Evolutionary conservation across 2,329 filamentous ascomycete species (phyloP).

Genomic region (Aspergillus jensenii): DNA sequence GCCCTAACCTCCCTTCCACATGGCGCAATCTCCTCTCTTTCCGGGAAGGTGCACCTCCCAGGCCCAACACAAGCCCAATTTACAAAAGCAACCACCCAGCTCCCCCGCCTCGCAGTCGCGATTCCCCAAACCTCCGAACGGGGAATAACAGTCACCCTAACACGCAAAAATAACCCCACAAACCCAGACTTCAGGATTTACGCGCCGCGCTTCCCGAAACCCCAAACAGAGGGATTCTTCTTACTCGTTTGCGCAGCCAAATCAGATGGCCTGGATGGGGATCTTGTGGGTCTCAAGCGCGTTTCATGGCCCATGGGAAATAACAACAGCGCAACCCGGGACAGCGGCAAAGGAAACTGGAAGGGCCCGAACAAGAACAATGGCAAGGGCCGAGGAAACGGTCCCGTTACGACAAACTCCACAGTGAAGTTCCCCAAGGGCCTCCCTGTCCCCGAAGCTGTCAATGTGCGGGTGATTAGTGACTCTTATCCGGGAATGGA

Average conservation of each 20-base stretch:
- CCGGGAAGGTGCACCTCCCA: slow-evolving; percentile 31
- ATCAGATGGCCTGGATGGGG: slow-evolving; percentile 57
- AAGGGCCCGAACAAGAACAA: background rate
- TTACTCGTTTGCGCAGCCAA: slow-evolving; percentile 62
- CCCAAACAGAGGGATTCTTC: slow-evolving; percentile 93
- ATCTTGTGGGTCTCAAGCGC: slow-evolving; percentile 83
- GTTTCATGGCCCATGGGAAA: slow-evolving; percentile 65
- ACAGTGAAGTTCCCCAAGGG: slow-evolving; percentile 32
- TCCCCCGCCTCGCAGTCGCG: slow-evolving; percentile 69
- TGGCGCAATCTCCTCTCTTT: slow-evolving; percentile 25
- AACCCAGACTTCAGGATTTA: slow-evolving; percentile 73
- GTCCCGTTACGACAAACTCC: slow-evolving; percentile 25
- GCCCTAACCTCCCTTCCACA: slow-evolving; percentile 32
- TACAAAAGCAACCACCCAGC: slow-evolving; percentile 59
- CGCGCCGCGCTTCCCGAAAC: slow-evolving; percentile 87
- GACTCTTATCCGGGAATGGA: slow-evolving; percentile 82
- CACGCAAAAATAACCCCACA: slow-evolving; percentile 64
- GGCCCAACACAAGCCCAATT: slow-evolving; percentile 33
- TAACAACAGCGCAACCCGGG: slow-evolving; percentile 15
- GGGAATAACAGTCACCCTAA: slow-evolving; percentile 58
- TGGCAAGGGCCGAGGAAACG: slow-evolving; percentile 13
- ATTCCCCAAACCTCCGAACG: slow-evolving; percentile 62
- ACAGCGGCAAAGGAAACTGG: slow-evolving; percentile 18
- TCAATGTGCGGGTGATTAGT: slow-evolving; percentile 77
- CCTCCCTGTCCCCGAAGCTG: slow-evolving; percentile 44